Evolutionary conservation across 768 basidiomycete genomes (phyloP).

Genomic region (Lactarius trivialis): DNA sequence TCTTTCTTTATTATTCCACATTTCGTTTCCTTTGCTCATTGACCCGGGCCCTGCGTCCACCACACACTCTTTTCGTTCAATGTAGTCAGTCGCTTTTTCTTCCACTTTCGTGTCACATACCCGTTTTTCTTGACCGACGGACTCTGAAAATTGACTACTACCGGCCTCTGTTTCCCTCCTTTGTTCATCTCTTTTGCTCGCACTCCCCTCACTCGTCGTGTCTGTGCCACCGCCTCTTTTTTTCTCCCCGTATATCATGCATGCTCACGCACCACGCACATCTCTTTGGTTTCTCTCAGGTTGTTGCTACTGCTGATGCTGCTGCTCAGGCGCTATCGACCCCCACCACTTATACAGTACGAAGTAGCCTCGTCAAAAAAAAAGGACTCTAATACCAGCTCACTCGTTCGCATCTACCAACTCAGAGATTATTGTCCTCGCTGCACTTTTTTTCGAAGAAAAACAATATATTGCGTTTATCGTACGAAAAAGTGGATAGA

Average conservation of each 20-base stretch:
- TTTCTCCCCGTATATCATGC: not conserved
- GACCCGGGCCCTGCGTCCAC: not conserved
- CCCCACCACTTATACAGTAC: not conserved
- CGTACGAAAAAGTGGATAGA: conserved; percentile 1
- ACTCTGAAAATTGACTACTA: not conserved
- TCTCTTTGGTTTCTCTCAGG: not conserved
- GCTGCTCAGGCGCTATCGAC: not conserved
- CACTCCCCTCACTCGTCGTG: not conserved
- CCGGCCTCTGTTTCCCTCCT: not conserved
- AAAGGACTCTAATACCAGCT: conserved; percentile 1
- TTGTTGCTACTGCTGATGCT: not conserved
- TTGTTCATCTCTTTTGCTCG: not conserved
- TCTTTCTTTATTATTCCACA: not conserved
- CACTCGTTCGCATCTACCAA: conserved; percentile 12
- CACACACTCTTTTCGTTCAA: not conserved
- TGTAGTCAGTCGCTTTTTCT: not conserved
- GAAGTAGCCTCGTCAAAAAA: not conserved
- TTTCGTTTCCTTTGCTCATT: not conserved
- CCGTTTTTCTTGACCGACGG: not conserved
- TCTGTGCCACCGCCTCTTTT: not conserved
- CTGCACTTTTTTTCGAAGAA: not conserved
- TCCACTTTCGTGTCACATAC: not conserved
- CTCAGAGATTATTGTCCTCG: conserved; percentile 4
- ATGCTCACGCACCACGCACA: not conserved
- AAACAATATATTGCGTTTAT: not conserved